Base-by-base conservation (phyloP, 441 rosid species). In the Viola pubescens region DNA sequence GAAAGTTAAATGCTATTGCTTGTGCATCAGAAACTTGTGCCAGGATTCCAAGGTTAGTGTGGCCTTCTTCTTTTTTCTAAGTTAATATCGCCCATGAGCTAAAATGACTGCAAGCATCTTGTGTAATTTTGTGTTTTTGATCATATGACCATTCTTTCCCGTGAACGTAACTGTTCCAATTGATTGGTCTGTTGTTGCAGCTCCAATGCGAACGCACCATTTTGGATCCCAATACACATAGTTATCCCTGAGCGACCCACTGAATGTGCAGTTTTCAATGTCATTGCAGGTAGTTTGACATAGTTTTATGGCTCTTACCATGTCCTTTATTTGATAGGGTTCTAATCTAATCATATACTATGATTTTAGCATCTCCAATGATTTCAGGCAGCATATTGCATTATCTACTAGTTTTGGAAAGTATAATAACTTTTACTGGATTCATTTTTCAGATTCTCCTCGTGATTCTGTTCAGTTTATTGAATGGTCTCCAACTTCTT, bases 1-100 rank as follows among this genome's bases (percentile, higher is more conserved):
- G 99, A 48, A 94, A 86, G 81, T 74, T 94, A 79, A 94, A 94
- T 70, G 97, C 96, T 11, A 85, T 94, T 54, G 99, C 99, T 68
- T 94, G 99, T 71, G 99, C 99, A 47, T 86, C 97, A 1, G 99
- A 94, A 68, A 94, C 99, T 58, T 94, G 99, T 70, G 99, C 99
- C 0, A 78, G 99, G 73, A 94, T 94, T 74, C 97, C 99, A 5
- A 86, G 99, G 99, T 90, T 34, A 48, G 62, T 73, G 6, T 4
- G 60, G 16, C 48, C 39, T 37, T 37, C 3, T 44, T 8, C 19
- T 13, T 8, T 44, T 54, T 7, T 9, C 3, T 26, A 26, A 26
- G n/a, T 43, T 6, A 43, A 43, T 43, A 46, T 9, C n/a, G 49
- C 3, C n/a, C 9, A 46, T 46, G 49, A 13, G 26, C 19, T 8